phyloP scores from a whole-genome alignment of 306 rosid genomes.

The Dalbergia cultrata region DNA sequence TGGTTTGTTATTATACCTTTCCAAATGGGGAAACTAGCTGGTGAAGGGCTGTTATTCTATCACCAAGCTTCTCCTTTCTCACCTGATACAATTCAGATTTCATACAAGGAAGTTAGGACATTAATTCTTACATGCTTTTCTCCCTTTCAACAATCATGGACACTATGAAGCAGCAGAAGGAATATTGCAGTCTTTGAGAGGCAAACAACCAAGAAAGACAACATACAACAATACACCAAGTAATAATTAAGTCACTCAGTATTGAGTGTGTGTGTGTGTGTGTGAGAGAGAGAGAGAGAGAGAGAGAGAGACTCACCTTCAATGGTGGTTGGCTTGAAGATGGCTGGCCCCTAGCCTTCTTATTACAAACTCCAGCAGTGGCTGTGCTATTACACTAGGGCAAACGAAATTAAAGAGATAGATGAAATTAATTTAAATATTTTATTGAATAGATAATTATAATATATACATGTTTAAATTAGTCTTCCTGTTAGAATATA shows the following conservation, averaged over 20 bases:
- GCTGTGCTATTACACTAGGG: constrained; percentile 62
- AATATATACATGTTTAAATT: too few relatives aligned
- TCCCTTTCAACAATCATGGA: constrained; percentile 20
- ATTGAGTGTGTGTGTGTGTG: background rate
- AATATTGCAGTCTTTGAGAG: constrained; percentile 40
- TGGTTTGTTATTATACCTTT: constrained; percentile 58
- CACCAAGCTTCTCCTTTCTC: constrained; percentile 93
- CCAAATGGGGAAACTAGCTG: constrained; percentile 94
- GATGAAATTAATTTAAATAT: constrained; percentile 1
- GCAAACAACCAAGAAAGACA: constrained; percentile 48
- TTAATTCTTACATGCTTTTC: background rate
- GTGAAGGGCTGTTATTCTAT: constrained; percentile 88
- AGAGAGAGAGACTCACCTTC: constrained; percentile 58
- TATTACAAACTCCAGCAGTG: constrained; percentile 62
- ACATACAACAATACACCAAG: constrained; percentile 37
- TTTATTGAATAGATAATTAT: background rate
- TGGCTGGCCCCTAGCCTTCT: constrained; percentile 84
- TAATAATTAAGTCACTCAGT: background rate
- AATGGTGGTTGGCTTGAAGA: constrained; percentile 77
- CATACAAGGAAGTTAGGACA: constrained; percentile 17
- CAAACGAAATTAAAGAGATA: background rate
- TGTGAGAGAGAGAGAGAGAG: background rate
- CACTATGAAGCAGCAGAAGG: constrained; percentile 37
- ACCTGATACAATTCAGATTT: constrained; percentile 58
- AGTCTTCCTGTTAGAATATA: too few relatives aligned